phyloP scores from a whole-genome alignment of 2,329 filamentous ascomycete genomes.

The Colletotrichum gloeosporioides region DNA sequence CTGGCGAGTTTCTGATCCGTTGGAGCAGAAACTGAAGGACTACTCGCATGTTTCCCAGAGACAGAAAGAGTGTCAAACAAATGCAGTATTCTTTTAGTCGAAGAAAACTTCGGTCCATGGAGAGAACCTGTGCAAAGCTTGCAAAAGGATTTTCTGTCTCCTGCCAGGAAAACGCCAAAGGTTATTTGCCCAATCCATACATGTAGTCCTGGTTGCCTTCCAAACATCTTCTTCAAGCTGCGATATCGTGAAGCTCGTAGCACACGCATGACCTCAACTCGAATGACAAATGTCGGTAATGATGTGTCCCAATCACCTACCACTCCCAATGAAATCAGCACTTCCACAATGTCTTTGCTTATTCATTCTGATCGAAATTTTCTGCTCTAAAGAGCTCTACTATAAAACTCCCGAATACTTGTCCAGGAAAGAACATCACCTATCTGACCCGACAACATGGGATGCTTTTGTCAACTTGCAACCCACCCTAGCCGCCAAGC shows the following conservation, averaged over 20 bases:
- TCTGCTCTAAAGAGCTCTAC: neutral
- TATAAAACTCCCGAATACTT: rapidly evolving
- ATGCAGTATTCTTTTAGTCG: neutral
- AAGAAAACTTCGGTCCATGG: neutral
- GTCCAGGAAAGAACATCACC: neutral
- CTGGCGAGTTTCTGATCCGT: neutral
- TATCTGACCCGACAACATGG: neutral
- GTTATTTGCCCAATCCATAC: neutral
- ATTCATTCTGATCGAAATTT: rapidly evolving
- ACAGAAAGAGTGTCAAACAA: neutral
- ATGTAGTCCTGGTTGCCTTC: neutral
- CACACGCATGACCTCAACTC: neutral
- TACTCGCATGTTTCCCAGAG: rapidly evolving
- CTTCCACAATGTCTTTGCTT: rapidly evolving
- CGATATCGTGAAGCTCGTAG: neutral
- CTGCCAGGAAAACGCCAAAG: neutral
- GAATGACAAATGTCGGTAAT: neutral
- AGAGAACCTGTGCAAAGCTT: neutral
- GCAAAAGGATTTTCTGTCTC: neutral
- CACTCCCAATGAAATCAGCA: rapidly evolving
- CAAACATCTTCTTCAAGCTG: neutral
- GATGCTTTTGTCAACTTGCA: neutral
- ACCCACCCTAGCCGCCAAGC: neutral
- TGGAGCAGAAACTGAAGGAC: rapidly evolving
- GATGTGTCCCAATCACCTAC: rapidly evolving